These are phyloP conservation scores for Codiaeum variegatum DNA, from an alignment of 441 rosid genomes.

Conservation along the genomic window DNA sequence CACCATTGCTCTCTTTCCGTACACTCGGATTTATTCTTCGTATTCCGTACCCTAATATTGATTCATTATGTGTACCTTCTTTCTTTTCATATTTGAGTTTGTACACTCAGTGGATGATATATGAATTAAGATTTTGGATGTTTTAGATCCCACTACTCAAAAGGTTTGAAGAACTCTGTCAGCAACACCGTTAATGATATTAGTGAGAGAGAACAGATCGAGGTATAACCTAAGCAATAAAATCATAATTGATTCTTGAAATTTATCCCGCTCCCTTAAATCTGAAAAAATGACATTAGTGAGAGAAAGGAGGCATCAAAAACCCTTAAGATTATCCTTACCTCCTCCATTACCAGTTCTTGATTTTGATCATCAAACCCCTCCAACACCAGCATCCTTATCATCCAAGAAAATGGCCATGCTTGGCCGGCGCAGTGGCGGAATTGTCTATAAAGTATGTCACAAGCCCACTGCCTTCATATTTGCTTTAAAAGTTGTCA, in stretches of 20 bases:
- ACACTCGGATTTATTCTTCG: no score
- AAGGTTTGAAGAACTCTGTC: no score
- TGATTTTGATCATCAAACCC: slow-evolving; percentile 12
- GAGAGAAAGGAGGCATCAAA: slow-evolving; percentile 48
- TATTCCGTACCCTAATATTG: no score
- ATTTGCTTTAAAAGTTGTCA: slow-evolving; percentile 49
- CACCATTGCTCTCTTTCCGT: neutral
- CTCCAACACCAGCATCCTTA: neutral
- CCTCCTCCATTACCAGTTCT: slow-evolving; percentile 26
- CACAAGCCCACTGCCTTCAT: slow-evolving; percentile 31
- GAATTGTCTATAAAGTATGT: slow-evolving; percentile 54
- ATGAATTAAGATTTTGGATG: neutral
- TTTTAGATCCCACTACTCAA: no score
- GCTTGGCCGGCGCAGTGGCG: slow-evolving; percentile 56
- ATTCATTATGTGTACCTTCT: no score
- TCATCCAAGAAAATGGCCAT: slow-evolving; percentile 38
- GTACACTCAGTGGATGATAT: no score
- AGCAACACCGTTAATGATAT: no score
- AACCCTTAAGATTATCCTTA: slow-evolving; percentile 42
- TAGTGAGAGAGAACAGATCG: slow-evolving; percentile 49
- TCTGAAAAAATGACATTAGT: slow-evolving; percentile 49
- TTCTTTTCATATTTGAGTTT: neutral
- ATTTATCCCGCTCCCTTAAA: no score
- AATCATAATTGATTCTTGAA: no score
- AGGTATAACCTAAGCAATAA: no score